Conservation (phyloP, 306 rosid species). For the Hylodesmum podocarpum region DNA sequence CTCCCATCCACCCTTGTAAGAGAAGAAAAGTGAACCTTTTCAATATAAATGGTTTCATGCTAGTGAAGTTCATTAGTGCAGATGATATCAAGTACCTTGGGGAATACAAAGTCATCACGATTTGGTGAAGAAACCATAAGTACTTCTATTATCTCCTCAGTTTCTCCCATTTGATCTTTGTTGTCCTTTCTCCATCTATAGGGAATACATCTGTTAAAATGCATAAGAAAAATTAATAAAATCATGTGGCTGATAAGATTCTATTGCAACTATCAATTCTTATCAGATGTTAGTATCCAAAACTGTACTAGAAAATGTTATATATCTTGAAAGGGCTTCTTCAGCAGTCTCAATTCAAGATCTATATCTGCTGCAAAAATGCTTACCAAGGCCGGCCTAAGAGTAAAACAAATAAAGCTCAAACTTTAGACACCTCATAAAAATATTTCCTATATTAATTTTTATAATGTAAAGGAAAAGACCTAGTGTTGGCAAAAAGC, state of each 20-base stretch:
- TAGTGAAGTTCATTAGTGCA: slow-evolving; percentile 1
- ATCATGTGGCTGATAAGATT: neutral
- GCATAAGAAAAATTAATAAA: slow-evolving; percentile 13
- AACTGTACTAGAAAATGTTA: slow-evolving; percentile 1
- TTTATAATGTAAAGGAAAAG: too few relatives aligned
- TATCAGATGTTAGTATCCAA: neutral
- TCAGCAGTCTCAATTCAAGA: slow-evolving; percentile 15
- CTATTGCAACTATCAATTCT: neutral
- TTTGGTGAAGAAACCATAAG: slow-evolving; percentile 90
- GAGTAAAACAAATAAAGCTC: too few relatives aligned
- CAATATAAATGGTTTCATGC: slow-evolving; percentile 6
- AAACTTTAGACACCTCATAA: too few relatives aligned
- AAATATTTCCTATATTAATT: too few relatives aligned
- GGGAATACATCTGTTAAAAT: slow-evolving; percentile 73
- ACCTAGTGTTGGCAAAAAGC: too few relatives aligned
- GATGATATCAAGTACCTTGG: slow-evolving; percentile 59
- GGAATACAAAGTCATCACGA: slow-evolving; percentile 79
- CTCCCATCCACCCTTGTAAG: slow-evolving; percentile 91
- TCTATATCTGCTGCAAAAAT: neutral
- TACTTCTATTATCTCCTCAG: slow-evolving; percentile 59
- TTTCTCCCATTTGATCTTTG: slow-evolving; percentile 26
- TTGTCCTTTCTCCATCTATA: slow-evolving; percentile 55
- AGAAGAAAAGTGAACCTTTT: slow-evolving; percentile 17
- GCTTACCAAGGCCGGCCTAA: too few relatives aligned
- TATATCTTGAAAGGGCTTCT: neutral